phyloP scores from a whole-genome alignment of 2,329 filamentous ascomycete species.

The Coniochaeta hoffmannii region DNA sequence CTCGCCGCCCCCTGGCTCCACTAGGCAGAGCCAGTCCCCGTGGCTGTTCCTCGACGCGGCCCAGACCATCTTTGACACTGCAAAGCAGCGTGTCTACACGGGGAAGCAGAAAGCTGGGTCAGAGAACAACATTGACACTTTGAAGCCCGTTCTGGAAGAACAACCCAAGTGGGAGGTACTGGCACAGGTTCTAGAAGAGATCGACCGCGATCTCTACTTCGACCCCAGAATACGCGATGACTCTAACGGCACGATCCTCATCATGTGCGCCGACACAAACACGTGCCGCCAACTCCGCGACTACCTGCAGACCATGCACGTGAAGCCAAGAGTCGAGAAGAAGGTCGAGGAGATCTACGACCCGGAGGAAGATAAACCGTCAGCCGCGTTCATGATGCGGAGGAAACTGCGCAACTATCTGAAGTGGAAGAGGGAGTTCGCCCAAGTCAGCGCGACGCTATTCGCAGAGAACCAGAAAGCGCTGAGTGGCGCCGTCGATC shows the following conservation, averaged over 20 bases:
- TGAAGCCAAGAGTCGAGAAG: slow-evolving; percentile 47
- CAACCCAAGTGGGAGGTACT: slow-evolving; percentile 89
- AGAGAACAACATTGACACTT: slow-evolving; percentile 45
- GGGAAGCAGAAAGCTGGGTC: slow-evolving; percentile 51
- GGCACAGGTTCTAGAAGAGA: slow-evolving; percentile 86
- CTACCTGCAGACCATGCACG: slow-evolving; percentile 85
- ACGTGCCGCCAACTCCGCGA: slow-evolving; percentile 86
- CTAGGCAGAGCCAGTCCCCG: slow-evolving; percentile 79
- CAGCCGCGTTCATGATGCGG: slow-evolving; percentile 83
- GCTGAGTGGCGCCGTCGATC: slow-evolving; percentile 58
- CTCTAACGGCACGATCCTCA: slow-evolving; percentile 84
- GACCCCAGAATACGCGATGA: slow-evolving; percentile 70
- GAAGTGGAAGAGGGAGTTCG: slow-evolving; percentile 84
- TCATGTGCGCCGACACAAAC: slow-evolving; percentile 88
- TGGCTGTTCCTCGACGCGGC: slow-evolving; percentile 96
- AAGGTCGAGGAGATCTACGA: slow-evolving; percentile 38
- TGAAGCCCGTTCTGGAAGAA: slow-evolving; percentile 82
- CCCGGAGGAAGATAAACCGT: slow-evolving; percentile 53
- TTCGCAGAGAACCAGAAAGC: slow-evolving; percentile 76
- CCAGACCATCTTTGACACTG: slow-evolving; percentile 86
- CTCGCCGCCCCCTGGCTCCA: slow-evolving; percentile 80
- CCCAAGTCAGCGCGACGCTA: slow-evolving; percentile 70
- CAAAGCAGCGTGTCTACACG: slow-evolving; percentile 80
- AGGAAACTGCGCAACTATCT: slow-evolving; percentile 80
- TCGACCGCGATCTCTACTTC: slow-evolving; percentile 83